Percentiles rank a stretch among this genome's conserved stretches.
Evolutionary conservation across 2,329 filamentous ascomycete genomes (phyloP).

Genomic region (Clarireedia monteithiana): DNA sequence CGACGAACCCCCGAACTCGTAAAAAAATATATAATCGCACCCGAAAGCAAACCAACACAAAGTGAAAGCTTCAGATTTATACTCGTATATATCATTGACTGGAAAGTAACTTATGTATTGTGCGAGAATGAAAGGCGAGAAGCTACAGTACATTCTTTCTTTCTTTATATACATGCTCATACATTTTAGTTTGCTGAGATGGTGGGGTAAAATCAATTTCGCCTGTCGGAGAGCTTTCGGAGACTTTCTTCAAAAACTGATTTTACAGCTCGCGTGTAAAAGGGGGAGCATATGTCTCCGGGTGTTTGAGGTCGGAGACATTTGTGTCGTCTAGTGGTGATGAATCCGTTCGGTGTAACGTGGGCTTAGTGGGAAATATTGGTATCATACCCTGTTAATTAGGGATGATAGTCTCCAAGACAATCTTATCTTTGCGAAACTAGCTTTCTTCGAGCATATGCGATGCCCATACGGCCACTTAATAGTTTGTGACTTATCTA

Average conservation of each 20-base stretch:
- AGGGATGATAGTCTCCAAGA: too few species aligned
- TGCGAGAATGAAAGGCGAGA: neutral
- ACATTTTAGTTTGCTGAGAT: neutral
- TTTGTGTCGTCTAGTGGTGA: too few species aligned
- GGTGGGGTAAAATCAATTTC: conserved; percentile 5
- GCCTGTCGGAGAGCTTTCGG: conserved; percentile 22
- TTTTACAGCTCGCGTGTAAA: conserved; percentile 5
- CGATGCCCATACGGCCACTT: too few species aligned
- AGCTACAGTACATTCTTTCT: too few species aligned
- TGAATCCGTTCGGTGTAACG: too few species aligned
- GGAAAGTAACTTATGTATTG: too few species aligned
- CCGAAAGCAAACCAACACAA: neutral
- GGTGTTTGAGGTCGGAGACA: neutral
- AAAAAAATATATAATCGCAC: neutral
- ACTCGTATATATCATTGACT: neutral
- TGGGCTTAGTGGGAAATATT: too few species aligned
- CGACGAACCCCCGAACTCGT: neutral
- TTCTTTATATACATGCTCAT: neutral
- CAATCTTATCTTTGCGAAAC: too few species aligned
- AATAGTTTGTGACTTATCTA: too few species aligned
- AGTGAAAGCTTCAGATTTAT: neutral
- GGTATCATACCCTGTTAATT: too few species aligned
- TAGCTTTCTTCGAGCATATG: too few species aligned
- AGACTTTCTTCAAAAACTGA: conserved; percentile 11
- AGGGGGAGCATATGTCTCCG: conserved; percentile 10